A percentile compares a stretch with the other conserved stretches of the same genome.
phyloP scores from a whole-genome alignment of 1,284 basidiomycete species.

The Paramarasmius palmivorus region DNA sequence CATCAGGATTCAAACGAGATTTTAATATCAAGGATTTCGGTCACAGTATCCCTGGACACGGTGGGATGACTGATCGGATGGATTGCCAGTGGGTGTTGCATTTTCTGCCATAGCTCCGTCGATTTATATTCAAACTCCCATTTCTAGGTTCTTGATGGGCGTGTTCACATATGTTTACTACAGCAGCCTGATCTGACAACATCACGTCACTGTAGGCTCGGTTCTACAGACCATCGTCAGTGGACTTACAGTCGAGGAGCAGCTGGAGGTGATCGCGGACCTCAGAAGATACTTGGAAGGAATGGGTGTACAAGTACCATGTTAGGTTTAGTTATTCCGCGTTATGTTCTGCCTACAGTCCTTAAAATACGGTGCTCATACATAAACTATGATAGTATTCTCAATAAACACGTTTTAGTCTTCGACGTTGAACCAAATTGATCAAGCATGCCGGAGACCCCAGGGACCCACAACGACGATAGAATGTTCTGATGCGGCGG shows the following conservation, averaged over 20 bases:
- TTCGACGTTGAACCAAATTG: too few relatives aligned
- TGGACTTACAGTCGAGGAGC: constrained; percentile 81
- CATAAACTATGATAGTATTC: too few relatives aligned
- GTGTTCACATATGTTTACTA: constrained; percentile 97
- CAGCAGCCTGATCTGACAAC: constrained; percentile 82
- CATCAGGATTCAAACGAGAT: constrained; percentile 98
- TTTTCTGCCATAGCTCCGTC: not conserved
- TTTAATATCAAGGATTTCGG: constrained; percentile 99
- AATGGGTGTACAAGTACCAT: constrained; percentile 52
- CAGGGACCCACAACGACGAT: too few relatives aligned
- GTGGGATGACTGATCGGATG: constrained; percentile 99
- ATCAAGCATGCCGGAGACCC: too few relatives aligned
- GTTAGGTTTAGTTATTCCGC: constrained; percentile 5
- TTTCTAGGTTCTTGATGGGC: constrained; percentile 92
- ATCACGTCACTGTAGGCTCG: constrained; percentile 86
- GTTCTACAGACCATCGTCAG: constrained; percentile 92
- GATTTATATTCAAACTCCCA: constrained; percentile 6
- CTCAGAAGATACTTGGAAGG: constrained; percentile 71
- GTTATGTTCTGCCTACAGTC: not conserved
- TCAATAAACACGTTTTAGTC: too few relatives aligned
- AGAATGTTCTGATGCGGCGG: too few relatives aligned
- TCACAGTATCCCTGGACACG: constrained; percentile 97
- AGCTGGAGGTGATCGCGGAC: constrained; percentile 81
- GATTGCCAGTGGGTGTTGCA: constrained; percentile 91
- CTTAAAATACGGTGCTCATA: too few relatives aligned